Base-by-base conservation (phyloP, 164 flowering plant species). In the Sextonia rubra region DNA sequence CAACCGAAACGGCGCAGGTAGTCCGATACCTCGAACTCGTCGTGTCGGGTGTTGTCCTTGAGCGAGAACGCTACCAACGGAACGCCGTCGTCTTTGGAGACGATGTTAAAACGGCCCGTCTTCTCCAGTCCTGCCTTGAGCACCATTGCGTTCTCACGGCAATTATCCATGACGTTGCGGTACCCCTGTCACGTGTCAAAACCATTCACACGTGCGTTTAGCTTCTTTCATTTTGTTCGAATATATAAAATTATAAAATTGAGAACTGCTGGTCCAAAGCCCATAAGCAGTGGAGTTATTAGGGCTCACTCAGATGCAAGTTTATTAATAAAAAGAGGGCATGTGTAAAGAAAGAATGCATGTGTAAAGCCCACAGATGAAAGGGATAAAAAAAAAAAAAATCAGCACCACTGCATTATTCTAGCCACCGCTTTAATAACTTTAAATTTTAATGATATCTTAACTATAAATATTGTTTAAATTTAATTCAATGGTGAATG, bases 31-130 rank as follows among this genome's bases (percentile, higher is more conserved):
- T 80, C 79, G 52, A 82, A 82, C 68, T 77, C 82, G 44, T 60
- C 44, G 74, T 81, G 77, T 1, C 49, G 64, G 65, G 49, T 68
- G 37, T 77, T 74, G 76, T 83, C 80, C 65, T 84, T 82, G 24
- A 82, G 77, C 12, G 83, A 79, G 62, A 83, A 79, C 6, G 83
- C 86, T 60, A 83, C 85, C 7, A 83, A 67, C 2, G 85, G 85
- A 23, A 81, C 78, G 2, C 84, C 84, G 44, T 76, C 47, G 55
- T 81, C 84, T 62, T 79, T 81, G 4, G 82, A 79, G 1, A 81
- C 77, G 1, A 83, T 75, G 75, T 73, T 79, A 62, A 81, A 79
- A 0, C 78, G 77, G 47, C 82, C 86, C 1, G 80, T 79, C 69
- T 79, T 74, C 76, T 79, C 84, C 52, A 83, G 37, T 30, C 81